phyloP scores from a whole-genome alignment of 495 filamentous ascomycete genomes.

The Aspergillus nanangensis region DNA sequence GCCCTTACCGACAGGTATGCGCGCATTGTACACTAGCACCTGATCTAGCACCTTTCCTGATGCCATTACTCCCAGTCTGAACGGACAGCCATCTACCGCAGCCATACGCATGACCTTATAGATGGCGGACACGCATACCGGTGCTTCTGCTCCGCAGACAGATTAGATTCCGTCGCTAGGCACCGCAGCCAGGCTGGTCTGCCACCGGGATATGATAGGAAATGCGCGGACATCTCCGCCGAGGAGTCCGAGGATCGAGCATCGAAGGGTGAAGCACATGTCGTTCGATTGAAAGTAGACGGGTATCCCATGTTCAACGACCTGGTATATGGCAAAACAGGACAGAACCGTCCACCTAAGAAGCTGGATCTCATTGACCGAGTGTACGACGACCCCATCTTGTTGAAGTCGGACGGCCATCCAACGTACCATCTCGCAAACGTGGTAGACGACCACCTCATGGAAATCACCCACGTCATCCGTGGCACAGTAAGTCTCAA shows the following conservation, averaged over 20 bases:
- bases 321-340: slow-evolving; percentile 67
- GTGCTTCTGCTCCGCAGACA: slow-evolving; percentile 82
- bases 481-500: slow-evolving; percentile 63
- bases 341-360: slow-evolving; percentile 42
- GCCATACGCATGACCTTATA: slow-evolving; percentile 69
- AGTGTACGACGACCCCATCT: slow-evolving; percentile 70
- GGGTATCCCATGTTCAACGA: slow-evolving; percentile 61
- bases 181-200: slow-evolving; percentile 55
- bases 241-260: slow-evolving; percentile 68
- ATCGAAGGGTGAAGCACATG: slow-evolving; percentile 62
- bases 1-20: slow-evolving; percentile 82
- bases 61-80: slow-evolving; percentile 84
- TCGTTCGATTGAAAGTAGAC: slow-evolving; percentile 68
- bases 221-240: slow-evolving; percentile 60
- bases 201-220: slow-evolving; percentile 70
- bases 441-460: slow-evolving; percentile 90
- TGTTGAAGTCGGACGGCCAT: slow-evolving; percentile 84
- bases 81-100: slow-evolving; percentile 65
- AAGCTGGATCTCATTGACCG: slow-evolving; percentile 40
- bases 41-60: no score
- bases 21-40: no score
- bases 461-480: slow-evolving; percentile 94
- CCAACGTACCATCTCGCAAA: slow-evolving; percentile 98
- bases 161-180: slow-evolving; percentile 59
- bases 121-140: slow-evolving; percentile 73